Evolutionary conservation across 352 stramenopile genomes (phyloP), one percentile per base, ranked within the genome.

Genomic region (Phytophthora hybrid): DNA sequence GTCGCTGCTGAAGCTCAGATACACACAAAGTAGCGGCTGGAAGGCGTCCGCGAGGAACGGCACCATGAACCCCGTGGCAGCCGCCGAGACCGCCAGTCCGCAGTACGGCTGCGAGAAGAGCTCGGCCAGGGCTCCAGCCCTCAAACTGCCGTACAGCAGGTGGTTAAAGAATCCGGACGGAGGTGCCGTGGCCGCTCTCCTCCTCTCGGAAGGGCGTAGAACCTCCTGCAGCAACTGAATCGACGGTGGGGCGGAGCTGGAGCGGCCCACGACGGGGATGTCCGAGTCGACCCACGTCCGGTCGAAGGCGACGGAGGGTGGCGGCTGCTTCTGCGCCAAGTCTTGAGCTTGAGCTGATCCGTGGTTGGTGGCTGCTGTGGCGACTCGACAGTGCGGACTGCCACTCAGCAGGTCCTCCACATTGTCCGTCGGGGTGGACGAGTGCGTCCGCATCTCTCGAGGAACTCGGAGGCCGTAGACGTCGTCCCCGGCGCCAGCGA

Each of bases 101-200:
- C 79, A 87, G 52, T 86, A 94, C 1, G 90, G 80, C 39, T 77
- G 71, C 16, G 84, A 89, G 65, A 92, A 92, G 18, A 89, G 70
- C 14, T 92, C 81, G 0, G 82, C 87, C 1, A 84, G 67, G 21
- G 80, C 74, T 16, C 87, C 87, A 3, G 83, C 66, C 4, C 85
- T 79, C 41, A 94, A 68, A 74, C 85, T 93, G 9, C 87, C 84
- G 56, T 94, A 94, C 18, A 94, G 69, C 32, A 84, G 83, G 63
- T 94, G 85, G 64, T 94, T 93, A 64, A 93, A 93, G 49, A 93
- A 84, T 13, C 82, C 82, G 11, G 59, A 60, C 11, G 79, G 74
- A 9, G 81, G 81, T 0, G 82, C 84, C n/a, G 83, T 92, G 5
- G 79, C 69, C 19, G 83, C 84, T 47, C 87, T 74, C 44, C 78